These are phyloP conservation scores for Thymus mandschuricus DNA, from an alignment of 257 asterid species.

Conservation along the genomic window DNA sequence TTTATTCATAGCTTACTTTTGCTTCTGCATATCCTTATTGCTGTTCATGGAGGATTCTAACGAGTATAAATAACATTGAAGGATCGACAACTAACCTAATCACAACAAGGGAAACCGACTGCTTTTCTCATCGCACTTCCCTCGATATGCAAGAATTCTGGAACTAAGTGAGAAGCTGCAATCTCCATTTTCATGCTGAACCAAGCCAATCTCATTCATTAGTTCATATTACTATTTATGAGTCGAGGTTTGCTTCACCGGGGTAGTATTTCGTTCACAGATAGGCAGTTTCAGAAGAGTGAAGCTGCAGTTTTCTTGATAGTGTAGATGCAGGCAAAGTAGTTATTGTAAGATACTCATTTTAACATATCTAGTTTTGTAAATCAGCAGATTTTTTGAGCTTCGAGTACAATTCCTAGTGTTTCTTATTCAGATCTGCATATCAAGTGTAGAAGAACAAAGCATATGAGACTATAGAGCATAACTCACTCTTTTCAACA, in stretches of 20 bases:
- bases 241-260: too few species aligned
- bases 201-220: too few species aligned
- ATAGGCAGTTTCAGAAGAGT: too few species aligned
- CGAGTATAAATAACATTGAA: constrained; percentile 2
- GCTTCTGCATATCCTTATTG: not conserved
- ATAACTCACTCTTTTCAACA: constrained; percentile 80
- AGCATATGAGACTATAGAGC: not conserved
- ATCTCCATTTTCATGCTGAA: too few species aligned
- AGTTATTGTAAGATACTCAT: not conserved
- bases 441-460: not conserved
- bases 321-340: too few species aligned
- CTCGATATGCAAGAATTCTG: not conserved
- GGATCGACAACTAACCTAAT: constrained; percentile 14
- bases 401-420: not conserved
- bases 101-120: not conserved
- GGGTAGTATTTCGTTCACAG: too few species aligned
- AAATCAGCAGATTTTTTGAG: not conserved
- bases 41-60: constrained; percentile 19
- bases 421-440: not conserved
- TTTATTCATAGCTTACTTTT: not conserved
- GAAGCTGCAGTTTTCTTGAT: too few species aligned
- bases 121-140: not conserved
- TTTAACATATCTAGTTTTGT: not conserved
- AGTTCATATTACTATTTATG: too few species aligned
- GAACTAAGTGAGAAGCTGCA: too few species aligned